Base-by-base conservation (phyloP, 2,329 filamentous ascomycete genomes). In the Fusarium sp. region DNA sequence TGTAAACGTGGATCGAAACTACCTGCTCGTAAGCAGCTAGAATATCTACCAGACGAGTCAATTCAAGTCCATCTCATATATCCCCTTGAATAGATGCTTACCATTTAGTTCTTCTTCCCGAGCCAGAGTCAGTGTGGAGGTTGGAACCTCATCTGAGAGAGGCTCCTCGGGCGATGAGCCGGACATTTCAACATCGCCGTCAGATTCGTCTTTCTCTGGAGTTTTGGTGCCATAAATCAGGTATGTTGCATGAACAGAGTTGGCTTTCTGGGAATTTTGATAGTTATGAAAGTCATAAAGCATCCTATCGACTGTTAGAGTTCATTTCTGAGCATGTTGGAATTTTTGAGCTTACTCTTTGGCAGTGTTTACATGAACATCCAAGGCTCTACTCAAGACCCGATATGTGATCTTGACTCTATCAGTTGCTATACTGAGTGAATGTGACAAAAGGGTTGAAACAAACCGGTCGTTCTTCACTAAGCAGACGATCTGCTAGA, bases 221-320 rank as follows among this genome's bases (percentile, higher is more conserved):
- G 82, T 85, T 76, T 89, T 92, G 27, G 85, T 88, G 42, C 95
- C 96, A 55, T 91, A 92, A 49, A 99, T 80, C 53, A 98, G 85
- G 82, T 98, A 99, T n/a, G 94, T 98, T 47, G 95, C 96, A 83
- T 97, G 90, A n/a, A 98, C 86, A 31, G 90, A 91, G 27, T 90
- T 88, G 0, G 92, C 87, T 68, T 93, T 81, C 90, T 97, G 20
- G 95, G 89, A 89, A 96, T 97, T 80, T 92, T 97, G 93, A 62
- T 86, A 89, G 70, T 87, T 86, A 80, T 98, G 90, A 75, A 97
- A 98, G 36, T 97, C 94, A 81, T 91, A 97, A 7, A 98, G 90
- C 88, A 97, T 95, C 76, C 94, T 97, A 57, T 15, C 1, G 54
- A n/a, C 25, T 57, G 65, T 73, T 17, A 73, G 62, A 57, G n/a